Evolutionary conservation across 2,329 filamentous ascomycete species (phyloP).

Genomic region (Albophoma yamanashiensis): DNA sequence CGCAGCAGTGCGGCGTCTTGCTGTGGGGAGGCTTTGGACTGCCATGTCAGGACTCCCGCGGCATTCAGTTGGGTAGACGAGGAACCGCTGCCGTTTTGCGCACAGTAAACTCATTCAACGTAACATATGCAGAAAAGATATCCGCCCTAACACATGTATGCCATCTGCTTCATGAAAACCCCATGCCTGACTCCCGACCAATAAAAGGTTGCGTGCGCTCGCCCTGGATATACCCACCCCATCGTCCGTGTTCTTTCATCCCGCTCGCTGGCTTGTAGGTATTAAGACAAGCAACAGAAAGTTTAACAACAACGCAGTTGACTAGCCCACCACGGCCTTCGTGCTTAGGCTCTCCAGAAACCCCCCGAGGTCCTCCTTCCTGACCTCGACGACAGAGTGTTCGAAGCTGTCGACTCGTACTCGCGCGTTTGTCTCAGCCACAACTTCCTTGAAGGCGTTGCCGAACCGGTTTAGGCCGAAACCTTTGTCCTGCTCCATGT

Average conservation of each 20-base stretch:
- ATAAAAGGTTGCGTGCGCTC: not conserved
- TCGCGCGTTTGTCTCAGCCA: conserved; percentile 78
- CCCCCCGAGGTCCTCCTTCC: conserved; percentile 82
- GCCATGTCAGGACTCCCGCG: not conserved
- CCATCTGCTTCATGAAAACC: not conserved
- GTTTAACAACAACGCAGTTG: not conserved
- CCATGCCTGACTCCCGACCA: not conserved
- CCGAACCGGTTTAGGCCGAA: conserved; percentile 85
- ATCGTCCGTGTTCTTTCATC: not conserved
- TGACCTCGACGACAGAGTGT: conserved; percentile 94
- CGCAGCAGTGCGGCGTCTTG: no score
- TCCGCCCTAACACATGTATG: conserved; percentile 1
- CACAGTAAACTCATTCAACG: conserved; percentile 1
- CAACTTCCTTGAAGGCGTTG: conserved; percentile 89
- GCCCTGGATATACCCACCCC: not conserved
- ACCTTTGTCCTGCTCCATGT: conserved; percentile 45
- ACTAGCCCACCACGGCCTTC: conserved; percentile 67
- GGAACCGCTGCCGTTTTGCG: not conserved
- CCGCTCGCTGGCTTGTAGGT: no score
- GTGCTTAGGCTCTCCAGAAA: conserved; percentile 89
- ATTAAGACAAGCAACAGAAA: not conserved
- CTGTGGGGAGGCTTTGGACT: no score
- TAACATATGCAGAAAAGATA: conserved; percentile 1
- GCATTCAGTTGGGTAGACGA: not conserved
- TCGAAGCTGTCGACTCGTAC: conserved; percentile 96